Base-by-base conservation (phyloP, 176 grass and related monocot genomes). In the Oropetium thomaeum region DNA sequence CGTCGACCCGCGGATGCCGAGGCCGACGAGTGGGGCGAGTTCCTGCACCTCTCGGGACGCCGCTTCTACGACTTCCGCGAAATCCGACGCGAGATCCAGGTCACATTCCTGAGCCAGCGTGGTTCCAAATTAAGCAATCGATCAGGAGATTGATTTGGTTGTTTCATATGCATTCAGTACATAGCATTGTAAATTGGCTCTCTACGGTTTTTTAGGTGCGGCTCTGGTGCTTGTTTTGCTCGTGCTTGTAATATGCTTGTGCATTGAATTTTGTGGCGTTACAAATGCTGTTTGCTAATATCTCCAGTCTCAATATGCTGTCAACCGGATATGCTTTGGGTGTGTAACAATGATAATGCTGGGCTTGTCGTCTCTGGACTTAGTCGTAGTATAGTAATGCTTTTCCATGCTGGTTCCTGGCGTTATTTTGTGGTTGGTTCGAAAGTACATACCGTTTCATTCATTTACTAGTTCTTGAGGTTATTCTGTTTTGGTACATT, bases 11-110 rank as follows among this genome's bases (percentile, higher is more conserved):
- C 73, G 1, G 89, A 82, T 25, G 83, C 69, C n/a, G 83, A 92
- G 16, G 82, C 58, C 15, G 89, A 90, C 11, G 96, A 99, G 84
- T 99, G 96, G 96, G 96, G 91, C 77, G 96, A 99, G 87, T 99
- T 99, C 85, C 84, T 92, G 9, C 96, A 99, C 76, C 75, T 95
- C 13, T 80, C 84, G 4, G 91, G 91, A 0, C 88, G 82, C 63
- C 87, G 89, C 77, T 88, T 92, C 82, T 86, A 77, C 53, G 92
- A 99, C 85, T 99, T 99, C 65, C 43, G 79, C 41, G 96, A 95
- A 30, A 99, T 95, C 39, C 89, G 91, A 28, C 83, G 87, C 57
- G 96, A 99, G 80, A 95, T 99, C 86, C 90, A 95, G 91, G 96
- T 98, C 14, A 82, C 5, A 12, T 1, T 33, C 23, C 41, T 69